These are phyloP conservation scores for Nemania diffusa DNA, from an alignment of 2,329 filamentous ascomycete genomes.

Conservation along the genomic window DNA sequence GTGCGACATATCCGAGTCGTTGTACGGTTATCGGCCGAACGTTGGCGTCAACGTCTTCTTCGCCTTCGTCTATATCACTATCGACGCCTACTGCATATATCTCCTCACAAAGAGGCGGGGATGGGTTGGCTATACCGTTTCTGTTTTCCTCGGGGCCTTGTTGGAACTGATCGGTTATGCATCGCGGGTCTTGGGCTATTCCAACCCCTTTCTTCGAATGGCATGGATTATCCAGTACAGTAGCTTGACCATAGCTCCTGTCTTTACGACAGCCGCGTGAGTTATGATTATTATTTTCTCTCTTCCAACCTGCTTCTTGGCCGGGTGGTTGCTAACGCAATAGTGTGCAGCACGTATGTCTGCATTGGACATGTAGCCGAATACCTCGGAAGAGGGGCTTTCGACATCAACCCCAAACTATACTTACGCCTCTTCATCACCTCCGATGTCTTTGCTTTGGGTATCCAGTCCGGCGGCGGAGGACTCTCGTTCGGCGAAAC, in stretches of 20 bases:
- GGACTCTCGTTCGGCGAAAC: background rate
- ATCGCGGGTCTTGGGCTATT: background rate
- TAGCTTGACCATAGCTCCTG: background rate
- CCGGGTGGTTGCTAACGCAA: background rate
- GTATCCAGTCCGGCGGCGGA: background rate
- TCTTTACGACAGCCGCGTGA: background rate
- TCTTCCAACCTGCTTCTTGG: background rate
- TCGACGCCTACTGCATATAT: background rate
- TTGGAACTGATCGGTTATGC: background rate
- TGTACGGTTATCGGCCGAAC: background rate
- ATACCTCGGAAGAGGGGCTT: background rate
- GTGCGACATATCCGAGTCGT: background rate
- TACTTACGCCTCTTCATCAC: background rate
- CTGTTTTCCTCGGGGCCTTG: background rate
- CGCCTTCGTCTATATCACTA: background rate
- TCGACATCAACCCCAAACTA: background rate
- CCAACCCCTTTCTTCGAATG: background rate
- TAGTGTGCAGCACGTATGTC: background rate
- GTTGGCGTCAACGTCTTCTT: background rate
- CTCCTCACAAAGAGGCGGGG: background rate
- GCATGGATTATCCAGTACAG: background rate
- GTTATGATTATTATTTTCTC: background rate
- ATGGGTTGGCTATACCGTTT: background rate
- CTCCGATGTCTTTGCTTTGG: background rate
- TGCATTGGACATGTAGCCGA: background rate